phyloP scores from a whole-genome alignment of 2,329 filamentous ascomycete species.

The Sporothrix variecibatus region DNA sequence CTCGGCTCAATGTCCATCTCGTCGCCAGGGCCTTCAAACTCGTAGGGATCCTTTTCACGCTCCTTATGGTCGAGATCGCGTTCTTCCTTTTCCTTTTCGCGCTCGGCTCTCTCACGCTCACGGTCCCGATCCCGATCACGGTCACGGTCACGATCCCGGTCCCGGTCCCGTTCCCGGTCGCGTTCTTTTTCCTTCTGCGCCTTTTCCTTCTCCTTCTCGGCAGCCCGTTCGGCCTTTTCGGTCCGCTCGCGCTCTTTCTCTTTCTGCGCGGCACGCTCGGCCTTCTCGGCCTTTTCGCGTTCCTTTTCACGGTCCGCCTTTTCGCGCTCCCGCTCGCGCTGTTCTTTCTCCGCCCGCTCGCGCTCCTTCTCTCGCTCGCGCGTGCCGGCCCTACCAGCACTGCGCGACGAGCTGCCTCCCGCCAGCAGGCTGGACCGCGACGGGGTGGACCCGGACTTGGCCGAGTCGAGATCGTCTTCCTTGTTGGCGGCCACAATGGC shows the following conservation, averaged over 20 bases:
- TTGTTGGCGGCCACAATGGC: not conserved
- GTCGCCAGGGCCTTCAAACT: slow-evolving; percentile 47
- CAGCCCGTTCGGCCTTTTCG: slow-evolving; percentile 35
- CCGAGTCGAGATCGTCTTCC: not conserved
- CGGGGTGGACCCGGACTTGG: slow-evolving; percentile 11
- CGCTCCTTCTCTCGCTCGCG: slow-evolving; percentile 33
- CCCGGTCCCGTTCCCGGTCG: slow-evolving; percentile 26
- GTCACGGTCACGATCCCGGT: not conserved
- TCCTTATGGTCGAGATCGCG: slow-evolving; percentile 38
- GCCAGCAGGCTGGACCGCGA: slow-evolving; percentile 33
- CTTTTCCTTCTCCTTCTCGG: slow-evolving; percentile 26
- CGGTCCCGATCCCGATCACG: not conserved
- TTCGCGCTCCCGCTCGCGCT: slow-evolving; percentile 30
- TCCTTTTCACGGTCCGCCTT: slow-evolving; percentile 32
- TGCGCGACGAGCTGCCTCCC: slow-evolving; percentile 30
- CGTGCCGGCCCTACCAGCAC: slow-evolving; percentile 33
- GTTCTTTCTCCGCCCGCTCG: slow-evolving; percentile 27
- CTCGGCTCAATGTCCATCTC: slow-evolving; percentile 47
- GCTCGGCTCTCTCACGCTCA: slow-evolving; percentile 26
- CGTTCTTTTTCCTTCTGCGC: slow-evolving; percentile 24
- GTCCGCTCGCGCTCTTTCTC: slow-evolving; percentile 33
- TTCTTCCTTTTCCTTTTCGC: slow-evolving; percentile 30
- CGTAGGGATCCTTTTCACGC: slow-evolving; percentile 39
- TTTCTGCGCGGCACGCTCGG: slow-evolving; percentile 16
- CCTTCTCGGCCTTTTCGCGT: slow-evolving; percentile 27